Percentiles rank a stretch among this genome's conserved stretches.
Conservation (phyloP, 306 rosid genomes). For the Vigna hirtella region DNA sequence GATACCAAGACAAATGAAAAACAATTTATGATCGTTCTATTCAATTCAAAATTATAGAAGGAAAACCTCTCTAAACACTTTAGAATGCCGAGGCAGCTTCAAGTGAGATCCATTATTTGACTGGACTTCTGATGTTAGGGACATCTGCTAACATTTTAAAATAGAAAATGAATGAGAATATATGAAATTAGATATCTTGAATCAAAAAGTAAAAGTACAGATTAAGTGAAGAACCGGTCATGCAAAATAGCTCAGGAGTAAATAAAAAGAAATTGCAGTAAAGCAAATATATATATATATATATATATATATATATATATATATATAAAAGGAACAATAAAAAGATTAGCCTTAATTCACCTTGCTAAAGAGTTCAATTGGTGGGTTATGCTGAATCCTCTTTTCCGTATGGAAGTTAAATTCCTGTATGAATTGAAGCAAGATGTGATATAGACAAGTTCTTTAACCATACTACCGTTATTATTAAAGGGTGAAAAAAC, state of each 20-base stretch:
- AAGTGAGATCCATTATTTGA: constrained; percentile 54
- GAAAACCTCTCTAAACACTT: constrained; percentile 66
- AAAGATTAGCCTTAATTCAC: constrained; percentile 47
- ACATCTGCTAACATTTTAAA: constrained; percentile 61
- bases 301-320: too few relatives aligned
- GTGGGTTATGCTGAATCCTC: constrained; percentile 72
- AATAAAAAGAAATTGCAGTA: constrained; percentile 27
- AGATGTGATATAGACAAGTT: constrained; percentile 29
- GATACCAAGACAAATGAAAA: constrained; percentile 26
- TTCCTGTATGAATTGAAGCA: constrained; percentile 64
- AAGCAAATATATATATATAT: neutral
- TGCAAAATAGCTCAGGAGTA: neutral
- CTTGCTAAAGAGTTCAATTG: constrained; percentile 90
- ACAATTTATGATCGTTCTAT: constrained; percentile 21
- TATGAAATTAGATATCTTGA: constrained; percentile 17
- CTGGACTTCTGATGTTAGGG: constrained; percentile 68
- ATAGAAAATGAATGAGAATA: constrained; percentile 37
- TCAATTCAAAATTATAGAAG: constrained; percentile 47
- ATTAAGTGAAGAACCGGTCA: constrained; percentile 19
- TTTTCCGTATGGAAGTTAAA: constrained; percentile 76
- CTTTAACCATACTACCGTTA: neutral
- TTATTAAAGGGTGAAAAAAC: constrained; percentile 1
- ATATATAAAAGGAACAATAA: neutral
- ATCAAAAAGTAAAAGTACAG: neutral
- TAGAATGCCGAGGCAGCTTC: constrained; percentile 53